A percentile compares a stretch with the other conserved stretches of the same genome.
Conservation (phyloP, 768 basidiomycete species). For the Thelephora aurantiotincta region DNA sequence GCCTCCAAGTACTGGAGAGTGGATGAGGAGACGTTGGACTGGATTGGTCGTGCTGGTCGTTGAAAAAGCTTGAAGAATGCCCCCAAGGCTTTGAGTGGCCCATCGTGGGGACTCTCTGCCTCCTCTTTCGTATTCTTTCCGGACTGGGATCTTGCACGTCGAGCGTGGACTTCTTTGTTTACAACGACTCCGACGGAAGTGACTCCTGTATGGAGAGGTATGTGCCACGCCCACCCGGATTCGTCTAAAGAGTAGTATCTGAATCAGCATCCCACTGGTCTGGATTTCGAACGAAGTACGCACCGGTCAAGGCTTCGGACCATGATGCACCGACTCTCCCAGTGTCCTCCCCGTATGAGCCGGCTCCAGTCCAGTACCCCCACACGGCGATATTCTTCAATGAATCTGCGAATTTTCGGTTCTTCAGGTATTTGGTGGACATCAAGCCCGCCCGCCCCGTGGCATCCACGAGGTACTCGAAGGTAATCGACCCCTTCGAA, state of each 20-base stretch:
- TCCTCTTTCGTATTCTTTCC: no score
- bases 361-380: constrained; percentile 57
- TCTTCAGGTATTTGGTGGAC: constrained; percentile 54
- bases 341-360: constrained; percentile 25
- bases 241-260: neutral
- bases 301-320: constrained; percentile 54
- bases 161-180: no score
- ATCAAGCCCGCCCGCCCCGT: no score
- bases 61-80: neutral
- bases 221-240: no score
- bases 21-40: neutral
- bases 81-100: no score
- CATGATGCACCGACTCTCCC: constrained; percentile 21
- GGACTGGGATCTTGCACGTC: no score
- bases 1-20: no score
- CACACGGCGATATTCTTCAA: constrained; percentile 65
- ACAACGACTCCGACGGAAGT: no score
- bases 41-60: constrained; percentile 1
- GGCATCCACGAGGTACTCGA: no score
- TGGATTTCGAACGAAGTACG: constrained; percentile 6
- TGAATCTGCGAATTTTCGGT: constrained; percentile 51
- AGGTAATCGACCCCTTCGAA: no score
- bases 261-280: neutral
- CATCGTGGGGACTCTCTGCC: no score
- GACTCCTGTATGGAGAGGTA: no score